These are phyloP conservation scores for Pseudonitzschia multiseries DNA, from an alignment of 108 stramenopile genomes.

Conservation along the genomic window DNA sequence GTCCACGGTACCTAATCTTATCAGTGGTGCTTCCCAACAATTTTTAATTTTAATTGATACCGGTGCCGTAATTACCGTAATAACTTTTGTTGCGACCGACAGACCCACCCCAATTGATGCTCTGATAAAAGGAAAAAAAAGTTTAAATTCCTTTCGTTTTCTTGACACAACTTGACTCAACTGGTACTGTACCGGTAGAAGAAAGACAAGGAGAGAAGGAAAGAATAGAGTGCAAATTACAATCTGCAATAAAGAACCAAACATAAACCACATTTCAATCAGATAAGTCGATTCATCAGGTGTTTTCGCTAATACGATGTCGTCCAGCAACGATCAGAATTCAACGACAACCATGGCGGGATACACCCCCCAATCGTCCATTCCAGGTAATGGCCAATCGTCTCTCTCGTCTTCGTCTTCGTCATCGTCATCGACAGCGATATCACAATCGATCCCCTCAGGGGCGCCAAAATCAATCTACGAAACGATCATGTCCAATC, in stretches of 20 bases:
- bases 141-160: no score
- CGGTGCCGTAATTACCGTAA: no score
- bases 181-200: not conserved
- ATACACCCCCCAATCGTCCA: conserved; percentile 3
- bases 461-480: conserved; percentile 47
- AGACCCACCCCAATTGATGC: no score
- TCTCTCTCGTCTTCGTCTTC: not conserved
- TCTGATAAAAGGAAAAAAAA: no score
- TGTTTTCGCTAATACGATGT: not conserved
- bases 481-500: conserved; percentile 63
- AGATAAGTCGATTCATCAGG: no score
- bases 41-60: no score
- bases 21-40: no score
- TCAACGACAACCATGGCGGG: not conserved
- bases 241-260: not conserved
- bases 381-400: not conserved
- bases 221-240: not conserved
- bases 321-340: conserved; percentile 5
- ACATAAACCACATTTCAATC: not conserved
- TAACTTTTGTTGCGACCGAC: no score
- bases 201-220: not conserved
- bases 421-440: not conserved
- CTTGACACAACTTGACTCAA: no score
- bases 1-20: no score
- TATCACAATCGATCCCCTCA: not conserved